These are phyloP conservation scores for Trichoderma citrinoviride DNA, from an alignment of 2,329 filamentous ascomycete species.

Conservation along the genomic window DNA sequence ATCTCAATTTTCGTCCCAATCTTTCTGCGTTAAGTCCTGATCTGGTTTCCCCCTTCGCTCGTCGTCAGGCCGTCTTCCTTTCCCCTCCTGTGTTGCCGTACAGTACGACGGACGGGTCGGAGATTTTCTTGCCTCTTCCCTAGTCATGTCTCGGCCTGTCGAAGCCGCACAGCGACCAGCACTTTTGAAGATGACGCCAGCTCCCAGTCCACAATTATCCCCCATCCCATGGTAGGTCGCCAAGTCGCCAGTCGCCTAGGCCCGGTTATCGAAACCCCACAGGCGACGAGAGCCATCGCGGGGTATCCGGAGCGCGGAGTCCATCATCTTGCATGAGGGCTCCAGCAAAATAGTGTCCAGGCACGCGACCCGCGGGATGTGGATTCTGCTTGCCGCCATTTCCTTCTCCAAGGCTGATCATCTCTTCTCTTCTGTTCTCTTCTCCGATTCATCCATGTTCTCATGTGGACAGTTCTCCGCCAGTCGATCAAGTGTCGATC, in stretches of 20 bases:
- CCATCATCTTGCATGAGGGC: constrained; percentile 15
- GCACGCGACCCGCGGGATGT: constrained; percentile 3
- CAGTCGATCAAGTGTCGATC: neutral
- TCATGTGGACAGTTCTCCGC: neutral
- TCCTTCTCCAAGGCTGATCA: constrained; percentile 3
- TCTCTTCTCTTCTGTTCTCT: neutral
- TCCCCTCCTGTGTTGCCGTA: constrained; percentile 1
- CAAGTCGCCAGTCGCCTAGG: neutral
- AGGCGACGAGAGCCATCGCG: constrained; percentile 4
- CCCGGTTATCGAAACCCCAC: constrained; percentile 11
- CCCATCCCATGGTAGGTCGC: neutral
- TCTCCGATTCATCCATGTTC: neutral
- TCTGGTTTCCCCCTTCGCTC: neutral
- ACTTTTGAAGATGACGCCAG: neutral
- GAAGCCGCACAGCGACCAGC: neutral
- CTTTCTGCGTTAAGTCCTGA: neutral
- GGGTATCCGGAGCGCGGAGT: constrained; percentile 13
- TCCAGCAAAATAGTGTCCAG: constrained; percentile 2
- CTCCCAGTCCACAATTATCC: constrained; percentile 5
- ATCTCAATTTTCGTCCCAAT: neutral
- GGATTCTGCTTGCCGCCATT: constrained; percentile 16
- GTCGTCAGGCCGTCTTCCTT: neutral
- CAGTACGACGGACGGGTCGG: constrained; percentile 12
- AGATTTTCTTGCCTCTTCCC: constrained; percentile 8
- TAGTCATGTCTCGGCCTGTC: constrained; percentile 15